phyloP scores from a whole-genome alignment of 1,139 yeast genomes.

The Oligophagozyma castellii region DNA sequence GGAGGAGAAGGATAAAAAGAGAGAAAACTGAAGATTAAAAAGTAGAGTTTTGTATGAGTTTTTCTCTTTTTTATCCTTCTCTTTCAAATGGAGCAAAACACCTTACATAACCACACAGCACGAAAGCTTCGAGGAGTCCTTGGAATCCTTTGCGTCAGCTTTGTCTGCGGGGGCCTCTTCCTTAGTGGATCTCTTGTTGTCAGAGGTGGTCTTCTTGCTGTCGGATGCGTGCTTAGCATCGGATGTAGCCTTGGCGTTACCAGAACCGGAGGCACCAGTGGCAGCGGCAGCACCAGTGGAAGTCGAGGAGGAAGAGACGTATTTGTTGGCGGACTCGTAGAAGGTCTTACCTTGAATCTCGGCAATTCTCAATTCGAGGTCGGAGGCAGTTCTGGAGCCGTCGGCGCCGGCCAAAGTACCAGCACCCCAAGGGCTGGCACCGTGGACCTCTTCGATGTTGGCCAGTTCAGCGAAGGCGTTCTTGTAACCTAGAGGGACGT shows the following conservation, averaged over 20 bases:
- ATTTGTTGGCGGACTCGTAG: conserved; percentile 29
- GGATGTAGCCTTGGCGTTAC: conserved; percentile 2
- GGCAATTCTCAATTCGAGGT: conserved; percentile 47
- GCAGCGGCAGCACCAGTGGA: conserved; percentile 3
- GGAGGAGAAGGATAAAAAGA: neutral
- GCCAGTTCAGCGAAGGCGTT: conserved; percentile 37
- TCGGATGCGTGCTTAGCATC: conserved; percentile 2
- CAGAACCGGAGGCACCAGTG: conserved; percentile 4
- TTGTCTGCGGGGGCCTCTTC: conserved; percentile 4
- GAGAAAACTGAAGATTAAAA: neutral
- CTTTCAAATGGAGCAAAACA: conserved; percentile 1
- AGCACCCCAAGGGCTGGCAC: conserved; percentile 68
- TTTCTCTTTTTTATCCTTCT: neutral
- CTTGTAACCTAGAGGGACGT: conserved; percentile 48
- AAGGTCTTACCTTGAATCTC: conserved; percentile 50
- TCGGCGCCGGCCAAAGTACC: conserved; percentile 53
- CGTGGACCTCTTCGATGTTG: conserved; percentile 47
- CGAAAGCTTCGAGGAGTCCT: conserved; percentile 7
- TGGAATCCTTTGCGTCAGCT: conserved; percentile 7
- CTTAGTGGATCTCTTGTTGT: conserved; percentile 5
- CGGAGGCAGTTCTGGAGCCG: conserved; percentile 51
- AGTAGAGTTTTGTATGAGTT: neutral
- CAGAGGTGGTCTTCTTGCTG: conserved; percentile 4
- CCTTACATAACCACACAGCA: conserved; percentile 19
- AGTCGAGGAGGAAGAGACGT: conserved; percentile 1